Percentiles rank a stretch among this genome's conserved stretches.
Evolutionary conservation across 139 green algal species (phyloP).

Genomic region (Chlorella sp.): DNA sequence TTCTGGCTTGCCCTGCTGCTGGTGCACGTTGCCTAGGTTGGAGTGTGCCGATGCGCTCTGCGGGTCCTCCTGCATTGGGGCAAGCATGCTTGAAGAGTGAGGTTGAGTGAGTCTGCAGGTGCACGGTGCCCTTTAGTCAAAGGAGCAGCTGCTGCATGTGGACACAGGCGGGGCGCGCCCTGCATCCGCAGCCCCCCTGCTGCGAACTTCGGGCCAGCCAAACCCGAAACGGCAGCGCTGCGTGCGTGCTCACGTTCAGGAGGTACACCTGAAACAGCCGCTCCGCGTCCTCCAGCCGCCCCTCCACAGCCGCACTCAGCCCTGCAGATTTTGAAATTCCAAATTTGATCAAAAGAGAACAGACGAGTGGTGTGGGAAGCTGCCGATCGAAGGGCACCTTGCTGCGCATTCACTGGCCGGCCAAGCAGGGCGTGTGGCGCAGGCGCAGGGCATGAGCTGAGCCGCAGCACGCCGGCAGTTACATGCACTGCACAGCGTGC

Average conservation of each 20-base stretch:
- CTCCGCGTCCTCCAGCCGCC: slow-evolving; percentile 33
- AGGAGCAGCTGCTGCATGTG: not conserved
- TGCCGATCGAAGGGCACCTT: too few species aligned
- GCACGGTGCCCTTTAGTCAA: too few species aligned
- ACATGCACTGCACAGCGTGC: not conserved
- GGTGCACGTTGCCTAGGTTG: slow-evolving; percentile 47
- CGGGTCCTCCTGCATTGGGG: not conserved
- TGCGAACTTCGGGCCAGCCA: not conserved
- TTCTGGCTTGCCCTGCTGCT: slow-evolving; percentile 22
- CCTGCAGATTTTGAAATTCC: not conserved
- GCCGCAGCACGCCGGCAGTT: not conserved
- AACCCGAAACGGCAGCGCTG: not conserved
- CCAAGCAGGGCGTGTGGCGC: too few species aligned
- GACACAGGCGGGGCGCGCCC: too few species aligned
- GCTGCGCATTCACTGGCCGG: too few species aligned
- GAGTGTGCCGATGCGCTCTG: too few species aligned
- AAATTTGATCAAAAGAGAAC: too few species aligned
- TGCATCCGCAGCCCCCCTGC: too few species aligned
- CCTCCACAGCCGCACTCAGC: slow-evolving; percentile 25
- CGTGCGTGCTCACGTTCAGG: not conserved
- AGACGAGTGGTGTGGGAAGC: too few species aligned
- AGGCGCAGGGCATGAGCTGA: not conserved
- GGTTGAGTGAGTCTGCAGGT: not conserved
- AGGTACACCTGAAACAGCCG: slow-evolving; percentile 46
- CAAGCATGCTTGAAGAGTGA: not conserved